Evolutionary conservation across 495 filamentous ascomycete species (phyloP).

Genomic region (Penicillium longicatenatum): DNA sequence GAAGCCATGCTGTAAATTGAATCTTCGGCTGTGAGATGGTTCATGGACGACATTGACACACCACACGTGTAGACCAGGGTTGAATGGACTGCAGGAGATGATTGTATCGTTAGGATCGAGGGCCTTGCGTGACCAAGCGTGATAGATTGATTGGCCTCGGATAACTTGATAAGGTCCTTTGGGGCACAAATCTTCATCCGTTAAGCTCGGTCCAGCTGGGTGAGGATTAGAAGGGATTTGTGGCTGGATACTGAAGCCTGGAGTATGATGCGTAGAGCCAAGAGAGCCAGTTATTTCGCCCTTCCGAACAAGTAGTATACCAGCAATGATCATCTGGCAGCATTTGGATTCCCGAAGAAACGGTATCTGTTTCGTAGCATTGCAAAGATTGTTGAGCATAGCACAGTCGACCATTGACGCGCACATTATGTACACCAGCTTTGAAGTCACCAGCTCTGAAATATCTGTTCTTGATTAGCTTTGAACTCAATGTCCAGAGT

Average conservation of each 20-base stretch:
- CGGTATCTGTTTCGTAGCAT: background rate
- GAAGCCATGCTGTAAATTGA: background rate
- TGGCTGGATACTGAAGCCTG: background rate
- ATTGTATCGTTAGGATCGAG: background rate
- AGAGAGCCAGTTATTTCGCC: background rate
- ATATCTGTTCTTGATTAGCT: slow-evolving; percentile 3
- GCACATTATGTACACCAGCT: slow-evolving; percentile 4
- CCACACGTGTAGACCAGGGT: background rate
- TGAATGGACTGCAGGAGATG: background rate
- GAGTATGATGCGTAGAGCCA: background rate
- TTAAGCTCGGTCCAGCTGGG: background rate
- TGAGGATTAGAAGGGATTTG: background rate
- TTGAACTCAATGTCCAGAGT: background rate
- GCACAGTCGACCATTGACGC: background rate
- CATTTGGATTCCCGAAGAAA: background rate
- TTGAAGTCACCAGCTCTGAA: slow-evolving; percentile 5
- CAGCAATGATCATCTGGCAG: background rate
- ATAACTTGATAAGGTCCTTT: slow-evolving; percentile 1
- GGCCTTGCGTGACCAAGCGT: background rate
- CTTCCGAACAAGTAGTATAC: slow-evolving; percentile 3
- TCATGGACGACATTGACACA: background rate
- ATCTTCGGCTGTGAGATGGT: background rate
- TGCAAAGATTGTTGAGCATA: background rate
- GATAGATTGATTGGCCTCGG: background rate
- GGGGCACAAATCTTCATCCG: background rate